These are phyloP conservation scores for Paragyromitra xinjiangensis DNA, from an alignment of 495 filamentous ascomycete genomes.

Conservation along the genomic window DNA sequence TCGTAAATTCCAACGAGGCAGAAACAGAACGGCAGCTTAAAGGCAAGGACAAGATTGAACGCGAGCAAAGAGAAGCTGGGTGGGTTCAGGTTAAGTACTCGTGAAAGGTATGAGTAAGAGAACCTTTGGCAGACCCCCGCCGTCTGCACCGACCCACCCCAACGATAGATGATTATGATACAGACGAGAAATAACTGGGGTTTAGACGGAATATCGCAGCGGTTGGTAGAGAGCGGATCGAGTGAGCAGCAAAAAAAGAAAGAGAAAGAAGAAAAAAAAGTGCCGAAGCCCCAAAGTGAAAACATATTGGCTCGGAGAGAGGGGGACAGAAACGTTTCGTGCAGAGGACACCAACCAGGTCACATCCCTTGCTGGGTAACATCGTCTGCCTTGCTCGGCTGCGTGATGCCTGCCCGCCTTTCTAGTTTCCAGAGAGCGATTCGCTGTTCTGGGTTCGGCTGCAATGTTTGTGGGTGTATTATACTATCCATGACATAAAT, in stretches of 20 bases:
- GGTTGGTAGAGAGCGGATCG: constrained; percentile 47
- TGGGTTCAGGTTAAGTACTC: constrained; percentile 49
- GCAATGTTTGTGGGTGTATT: constrained; percentile 37
- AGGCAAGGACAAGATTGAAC: constrained; percentile 29
- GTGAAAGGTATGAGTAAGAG: constrained; percentile 40
- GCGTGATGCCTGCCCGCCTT: constrained; percentile 40
- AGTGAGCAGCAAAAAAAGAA: constrained; percentile 49
- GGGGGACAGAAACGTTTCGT: constrained; percentile 41
- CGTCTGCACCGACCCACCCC: constrained; percentile 36
- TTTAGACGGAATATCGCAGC: constrained; percentile 42
- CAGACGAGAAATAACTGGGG: constrained; percentile 38
- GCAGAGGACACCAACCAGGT: constrained; percentile 46
- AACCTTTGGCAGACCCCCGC: constrained; percentile 26
- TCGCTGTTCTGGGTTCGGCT: constrained; percentile 44
- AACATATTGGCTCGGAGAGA: constrained; percentile 45
- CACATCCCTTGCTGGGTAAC: constrained; percentile 29
- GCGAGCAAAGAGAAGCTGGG: constrained; percentile 39
- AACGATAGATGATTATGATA: constrained; percentile 39
- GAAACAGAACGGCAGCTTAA: constrained; percentile 8
- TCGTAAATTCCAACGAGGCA: constrained; percentile 1
- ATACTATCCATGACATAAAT: constrained; percentile 35
- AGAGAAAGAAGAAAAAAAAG: constrained; percentile 47
- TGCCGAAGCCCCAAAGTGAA: constrained; percentile 44
- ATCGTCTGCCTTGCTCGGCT: constrained; percentile 44
- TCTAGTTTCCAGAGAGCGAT: constrained; percentile 44